Conservation (phyloP, 1,284 basidiomycete genomes). For the Boletellus sp. region DNA sequence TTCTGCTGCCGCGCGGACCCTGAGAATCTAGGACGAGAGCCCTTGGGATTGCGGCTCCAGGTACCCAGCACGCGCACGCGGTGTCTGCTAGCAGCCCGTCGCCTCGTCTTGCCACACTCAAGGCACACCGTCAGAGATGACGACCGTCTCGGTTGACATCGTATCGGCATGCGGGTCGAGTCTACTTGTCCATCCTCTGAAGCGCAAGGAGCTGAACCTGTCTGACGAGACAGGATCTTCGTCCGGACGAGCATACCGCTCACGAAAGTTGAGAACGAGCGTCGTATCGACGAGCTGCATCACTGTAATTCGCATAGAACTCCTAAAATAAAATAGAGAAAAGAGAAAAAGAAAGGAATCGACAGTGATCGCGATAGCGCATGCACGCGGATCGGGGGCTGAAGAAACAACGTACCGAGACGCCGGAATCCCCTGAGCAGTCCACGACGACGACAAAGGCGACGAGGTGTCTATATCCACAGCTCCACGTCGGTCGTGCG, state of each 20-base stretch:
- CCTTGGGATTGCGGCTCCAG: no score
- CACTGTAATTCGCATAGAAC: constrained; percentile 24
- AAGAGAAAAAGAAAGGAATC: no score
- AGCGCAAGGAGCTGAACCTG: constrained; percentile 18
- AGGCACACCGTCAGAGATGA: constrained; percentile 7
- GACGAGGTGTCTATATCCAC: constrained; percentile 22
- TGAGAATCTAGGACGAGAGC: no score
- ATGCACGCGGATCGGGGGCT: no score
- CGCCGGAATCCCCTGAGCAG: constrained; percentile 11
- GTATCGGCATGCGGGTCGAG: constrained; percentile 7
- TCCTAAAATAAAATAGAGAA: constrained; percentile 9
- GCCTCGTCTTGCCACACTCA: constrained; percentile 5
- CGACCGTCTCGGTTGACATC: constrained; percentile 18
- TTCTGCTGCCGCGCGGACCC: no score
- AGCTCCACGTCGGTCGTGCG: neutral
- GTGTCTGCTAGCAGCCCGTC: no score
- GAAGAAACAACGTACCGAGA: constrained; percentile 19
- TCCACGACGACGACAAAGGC: constrained; percentile 25
- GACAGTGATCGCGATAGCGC: neutral
- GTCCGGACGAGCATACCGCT: constrained; percentile 24
- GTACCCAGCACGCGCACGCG: no score
- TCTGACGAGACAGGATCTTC: constrained; percentile 4
- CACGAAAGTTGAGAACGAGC: constrained; percentile 32
- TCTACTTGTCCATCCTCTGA: constrained; percentile 10
- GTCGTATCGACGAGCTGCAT: constrained; percentile 29